Evolutionary conservation across 495 filamentous ascomycete genomes (phyloP), one percentile per base, ranked within the genome.

Genomic region (Penicillium antarcticum): DNA sequence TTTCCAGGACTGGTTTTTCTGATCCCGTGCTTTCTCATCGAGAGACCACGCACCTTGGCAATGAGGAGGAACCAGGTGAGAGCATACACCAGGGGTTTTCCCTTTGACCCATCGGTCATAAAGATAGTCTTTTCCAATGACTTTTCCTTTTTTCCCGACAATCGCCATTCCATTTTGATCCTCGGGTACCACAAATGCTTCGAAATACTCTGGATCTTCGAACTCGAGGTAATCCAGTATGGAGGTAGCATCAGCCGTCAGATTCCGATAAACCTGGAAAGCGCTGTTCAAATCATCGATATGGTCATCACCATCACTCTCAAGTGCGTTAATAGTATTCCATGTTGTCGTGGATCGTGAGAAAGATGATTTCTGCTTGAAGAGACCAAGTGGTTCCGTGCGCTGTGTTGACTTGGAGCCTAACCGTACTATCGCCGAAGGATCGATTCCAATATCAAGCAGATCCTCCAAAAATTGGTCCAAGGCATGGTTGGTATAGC

Each of bases 391-490:
- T 0, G 60, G 57, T 16, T 65, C 48, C 0, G 82, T 88, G 41
- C 71, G 54, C 0, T 52, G 7, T 0, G 78, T 84, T 12, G 73
- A 83, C 57, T 88, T 89, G 0, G 75, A 71, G 0, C 89, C 89
- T 1, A 95, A 67, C 4, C 89, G 78, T 0, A 92, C 78, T 42
- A 92, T 86, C 0, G 53, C n/a, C 0, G 59, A 26, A 0, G 19
- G 1, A 0, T 72, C 62, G 10, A 94, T 86, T 0, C 84, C 87
- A 14, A 81, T 80, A 17, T 85, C 70, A 2, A 86, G 52, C 0
- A 91, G 62, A 48, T 91, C 85, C 53, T 87, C 84, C 0, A 88
- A 63, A 42, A 89, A 89, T 53, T 92, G 87, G 55, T 91, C 85
- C 0, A 90, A 65, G 0, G 88, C 87, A 66, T 94, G 89, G 55